Percentiles rank a stretch among this genome's conserved stretches.
Conservation (phyloP, 2,329 filamentous ascomycete species). For the Talaromyces sp. region DNA sequence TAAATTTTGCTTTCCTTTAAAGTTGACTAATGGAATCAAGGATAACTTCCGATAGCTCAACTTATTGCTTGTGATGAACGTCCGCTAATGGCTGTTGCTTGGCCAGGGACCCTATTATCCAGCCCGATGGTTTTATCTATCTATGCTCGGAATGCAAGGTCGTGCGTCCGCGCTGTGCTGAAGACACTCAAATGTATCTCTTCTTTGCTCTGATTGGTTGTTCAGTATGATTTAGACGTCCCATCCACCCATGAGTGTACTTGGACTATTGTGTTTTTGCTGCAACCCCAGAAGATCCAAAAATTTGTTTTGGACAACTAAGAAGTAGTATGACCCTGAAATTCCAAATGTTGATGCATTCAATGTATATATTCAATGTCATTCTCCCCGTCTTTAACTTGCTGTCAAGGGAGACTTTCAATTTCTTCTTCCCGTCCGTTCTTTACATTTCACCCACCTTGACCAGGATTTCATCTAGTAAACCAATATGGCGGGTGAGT, state of each 20-base stretch:
- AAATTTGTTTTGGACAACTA: too few relatives aligned
- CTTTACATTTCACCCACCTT: neutral
- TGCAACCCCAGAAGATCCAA: neutral
- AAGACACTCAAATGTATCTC: neutral
- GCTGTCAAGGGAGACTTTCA: neutral
- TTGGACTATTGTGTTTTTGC: neutral
- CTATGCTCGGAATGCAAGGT: neutral
- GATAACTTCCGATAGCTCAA: neutral
- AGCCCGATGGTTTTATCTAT: neutral
- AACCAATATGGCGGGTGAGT: conserved; percentile 5
- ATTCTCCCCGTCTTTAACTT: neutral
- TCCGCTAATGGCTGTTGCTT: neutral
- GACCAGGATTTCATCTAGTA: neutral
- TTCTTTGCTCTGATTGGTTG: neutral
- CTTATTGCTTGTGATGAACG: neutral
- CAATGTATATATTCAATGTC: neutral
- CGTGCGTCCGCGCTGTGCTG: neutral
- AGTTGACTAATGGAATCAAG: neutral
- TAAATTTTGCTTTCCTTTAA: neutral
- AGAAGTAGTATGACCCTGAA: neutral
- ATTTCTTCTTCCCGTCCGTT: neutral
- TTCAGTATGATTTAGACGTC: neutral
- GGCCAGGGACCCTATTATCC: neutral
- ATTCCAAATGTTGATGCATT: neutral
- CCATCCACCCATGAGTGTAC: neutral